phyloP scores from a whole-genome alignment of 176 grass and related monocot species.

The Oryza meridionalis region DNA sequence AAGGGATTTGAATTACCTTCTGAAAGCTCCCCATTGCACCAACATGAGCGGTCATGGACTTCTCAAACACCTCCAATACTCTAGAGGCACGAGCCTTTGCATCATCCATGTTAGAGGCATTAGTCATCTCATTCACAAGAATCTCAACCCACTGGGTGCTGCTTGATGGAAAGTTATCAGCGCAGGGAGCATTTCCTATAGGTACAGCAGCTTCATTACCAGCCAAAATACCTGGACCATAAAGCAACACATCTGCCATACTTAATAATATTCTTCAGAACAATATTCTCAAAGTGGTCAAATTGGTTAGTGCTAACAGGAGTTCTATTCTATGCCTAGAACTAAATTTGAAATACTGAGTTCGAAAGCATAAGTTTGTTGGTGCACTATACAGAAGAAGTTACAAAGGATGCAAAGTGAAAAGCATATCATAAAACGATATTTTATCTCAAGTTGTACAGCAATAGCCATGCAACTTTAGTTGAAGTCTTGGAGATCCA shows the following conservation, averaged over 20 bases:
- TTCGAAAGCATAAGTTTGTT: background rate
- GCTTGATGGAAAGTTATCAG: conserved; percentile 31
- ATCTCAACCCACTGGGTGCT: conserved; percentile 55
- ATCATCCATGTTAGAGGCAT: conserved; percentile 40
- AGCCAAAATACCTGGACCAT: conserved; percentile 21
- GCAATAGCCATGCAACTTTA: background rate
- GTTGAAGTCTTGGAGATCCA: background rate
- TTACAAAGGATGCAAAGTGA: background rate
- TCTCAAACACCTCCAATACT: conserved; percentile 53
- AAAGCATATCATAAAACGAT: background rate
- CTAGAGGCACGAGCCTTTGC: conserved; percentile 50
- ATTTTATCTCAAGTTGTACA: background rate
- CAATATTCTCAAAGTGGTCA: conserved; percentile 1
- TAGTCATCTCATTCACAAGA: conserved; percentile 51
- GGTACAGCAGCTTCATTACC: conserved; percentile 6
- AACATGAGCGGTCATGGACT: conserved; percentile 24
- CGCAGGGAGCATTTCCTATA: conserved; percentile 5
- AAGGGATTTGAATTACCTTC: conserved; percentile 42
- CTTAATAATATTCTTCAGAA: background rate
- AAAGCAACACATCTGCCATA: background rate
- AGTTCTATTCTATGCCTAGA: background rate
- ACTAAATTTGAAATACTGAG: background rate
- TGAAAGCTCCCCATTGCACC: conserved; percentile 30
- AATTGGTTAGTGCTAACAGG: background rate
- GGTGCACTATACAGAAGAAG: background rate